Percentiles rank a stretch among this genome's conserved stretches.
These are phyloP conservation scores for Fusarium sp. DNA, from an alignment of 2,329 filamentous ascomycete species.

Conservation along the genomic window DNA sequence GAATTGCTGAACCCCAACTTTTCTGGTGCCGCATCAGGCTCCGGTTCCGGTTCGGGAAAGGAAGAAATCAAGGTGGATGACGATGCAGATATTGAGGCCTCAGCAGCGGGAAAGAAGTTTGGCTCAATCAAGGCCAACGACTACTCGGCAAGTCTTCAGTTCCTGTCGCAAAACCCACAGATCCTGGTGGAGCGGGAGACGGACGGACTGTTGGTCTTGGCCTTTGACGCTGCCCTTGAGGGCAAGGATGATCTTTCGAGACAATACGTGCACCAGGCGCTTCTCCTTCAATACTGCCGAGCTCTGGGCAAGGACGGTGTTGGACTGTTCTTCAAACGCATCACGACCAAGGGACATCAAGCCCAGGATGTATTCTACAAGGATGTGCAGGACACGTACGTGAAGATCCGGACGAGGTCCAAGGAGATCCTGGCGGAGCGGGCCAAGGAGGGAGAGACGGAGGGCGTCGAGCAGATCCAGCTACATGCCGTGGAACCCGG, in stretches of 20 bases:
- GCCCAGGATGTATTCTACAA: conserved; percentile 91
- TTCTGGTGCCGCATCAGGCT: conserved; percentile 25
- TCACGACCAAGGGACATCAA: conserved; percentile 89
- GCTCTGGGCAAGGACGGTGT: conserved; percentile 90
- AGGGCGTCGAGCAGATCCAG: conserved; percentile 95
- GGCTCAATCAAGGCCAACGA: conserved; percentile 80
- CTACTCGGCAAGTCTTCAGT: conserved; percentile 78
- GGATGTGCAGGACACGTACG: conserved; percentile 90
- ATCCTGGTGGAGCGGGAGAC: conserved; percentile 88
- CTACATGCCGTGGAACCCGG: conserved; percentile 94
- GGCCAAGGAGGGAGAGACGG: conserved; percentile 62
- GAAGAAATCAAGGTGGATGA: conserved; percentile 58
- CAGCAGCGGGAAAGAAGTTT: conserved; percentile 82
- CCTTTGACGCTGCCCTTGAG: conserved; percentile 88
- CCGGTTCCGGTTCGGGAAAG: conserved; percentile 11
- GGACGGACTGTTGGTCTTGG: conserved; percentile 89
- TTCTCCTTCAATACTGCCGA: conserved; percentile 94
- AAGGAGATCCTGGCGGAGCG: conserved; percentile 73
- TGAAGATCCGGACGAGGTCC: conserved; percentile 80
- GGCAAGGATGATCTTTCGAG: conserved; percentile 79
- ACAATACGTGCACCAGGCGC: conserved; percentile 91
- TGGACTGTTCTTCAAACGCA: conserved; percentile 93
- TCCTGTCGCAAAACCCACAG: conserved; percentile 80
- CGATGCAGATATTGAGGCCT: conserved; percentile 80
- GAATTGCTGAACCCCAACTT: conserved; percentile 81